These are phyloP conservation scores for Cadophora malorum DNA, from an alignment of 2,329 filamentous ascomycete genomes.

Conservation along the genomic window DNA sequence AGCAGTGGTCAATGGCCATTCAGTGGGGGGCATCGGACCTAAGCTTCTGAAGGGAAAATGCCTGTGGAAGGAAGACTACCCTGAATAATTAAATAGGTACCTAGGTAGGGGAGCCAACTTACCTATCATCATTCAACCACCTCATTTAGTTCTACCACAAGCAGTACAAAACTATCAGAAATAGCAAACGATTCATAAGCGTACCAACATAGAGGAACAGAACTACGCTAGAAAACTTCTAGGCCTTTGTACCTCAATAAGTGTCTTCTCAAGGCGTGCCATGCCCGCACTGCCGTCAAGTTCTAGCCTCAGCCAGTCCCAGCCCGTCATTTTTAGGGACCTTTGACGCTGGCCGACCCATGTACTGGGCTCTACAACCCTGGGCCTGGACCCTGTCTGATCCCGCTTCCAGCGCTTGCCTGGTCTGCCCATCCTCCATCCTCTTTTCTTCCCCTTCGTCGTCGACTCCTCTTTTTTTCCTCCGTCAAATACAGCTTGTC, in stretches of 20 bases:
- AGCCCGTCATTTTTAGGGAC: not conserved
- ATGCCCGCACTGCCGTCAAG: constrained; percentile 2
- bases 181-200: not conserved
- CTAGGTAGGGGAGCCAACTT: not conserved
- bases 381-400: not conserved
- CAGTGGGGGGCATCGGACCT: not conserved
- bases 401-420: constrained; percentile 15
- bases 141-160: not conserved
- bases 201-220: not conserved
- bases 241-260: not conserved
- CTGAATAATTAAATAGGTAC: not conserved
- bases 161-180: not conserved
- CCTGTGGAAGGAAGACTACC: not conserved
- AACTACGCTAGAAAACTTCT: not conserved
- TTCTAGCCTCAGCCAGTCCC: constrained; percentile 3
- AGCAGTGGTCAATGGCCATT: not conserved
- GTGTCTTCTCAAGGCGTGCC: not conserved
- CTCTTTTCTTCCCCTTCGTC: constrained; percentile 2
- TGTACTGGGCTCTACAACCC: not conserved
- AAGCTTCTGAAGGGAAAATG: not conserved
- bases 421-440: too few relatives aligned
- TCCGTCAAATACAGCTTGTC: constrained; percentile 3
- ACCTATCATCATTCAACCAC: not conserved
- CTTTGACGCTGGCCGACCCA: constrained; percentile 8
- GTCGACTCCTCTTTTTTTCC: not conserved